Evolutionary conservation across 179 eudicot genomes (phyloP).

Genomic region (Pouteria campechiana): DNA sequence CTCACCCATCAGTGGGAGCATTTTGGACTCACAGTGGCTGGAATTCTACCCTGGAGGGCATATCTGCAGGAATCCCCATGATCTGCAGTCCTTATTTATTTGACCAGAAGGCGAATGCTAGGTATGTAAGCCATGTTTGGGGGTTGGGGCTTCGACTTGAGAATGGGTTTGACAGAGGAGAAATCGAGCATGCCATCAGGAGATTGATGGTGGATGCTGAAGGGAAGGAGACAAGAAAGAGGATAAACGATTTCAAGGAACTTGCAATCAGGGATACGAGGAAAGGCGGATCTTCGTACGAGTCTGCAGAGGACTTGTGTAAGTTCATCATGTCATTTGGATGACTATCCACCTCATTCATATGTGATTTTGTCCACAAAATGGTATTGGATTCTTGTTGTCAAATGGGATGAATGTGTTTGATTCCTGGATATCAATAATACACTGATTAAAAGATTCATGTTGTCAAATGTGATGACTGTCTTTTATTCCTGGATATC

Average conservation of each 20-base stretch:
- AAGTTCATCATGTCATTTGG: constrained; percentile 9
- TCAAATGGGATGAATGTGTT: no score
- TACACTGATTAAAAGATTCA: no score
- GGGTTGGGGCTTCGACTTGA: constrained; percentile 11
- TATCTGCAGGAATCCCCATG: constrained; percentile 16
- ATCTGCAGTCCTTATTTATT: constrained; percentile 12
- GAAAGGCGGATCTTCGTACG: constrained; percentile 8
- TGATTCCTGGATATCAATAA: no score
- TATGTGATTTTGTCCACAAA: no score
- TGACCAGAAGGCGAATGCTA: constrained; percentile 13
- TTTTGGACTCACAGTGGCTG: constrained; percentile 34
- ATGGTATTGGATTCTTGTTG: no score
- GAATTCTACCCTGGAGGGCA: constrained; percentile 18
- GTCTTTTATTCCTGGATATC: no score
- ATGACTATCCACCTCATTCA: no score
- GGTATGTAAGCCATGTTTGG: constrained; percentile 16
- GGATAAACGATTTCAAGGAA: constrained; percentile 8
- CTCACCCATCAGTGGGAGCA: constrained; percentile 25
- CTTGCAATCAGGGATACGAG: neutral
- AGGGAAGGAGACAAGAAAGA: constrained; percentile 13
- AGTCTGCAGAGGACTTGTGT: constrained; percentile 4
- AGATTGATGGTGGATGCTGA: constrained; percentile 13
- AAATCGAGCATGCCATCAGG: constrained; percentile 6
- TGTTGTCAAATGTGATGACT: no score
- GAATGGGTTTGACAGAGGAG: constrained; percentile 1